These are phyloP conservation scores for Beauveria sp. DNA, from an alignment of 2,329 filamentous ascomycete species.

Conservation along the genomic window DNA sequence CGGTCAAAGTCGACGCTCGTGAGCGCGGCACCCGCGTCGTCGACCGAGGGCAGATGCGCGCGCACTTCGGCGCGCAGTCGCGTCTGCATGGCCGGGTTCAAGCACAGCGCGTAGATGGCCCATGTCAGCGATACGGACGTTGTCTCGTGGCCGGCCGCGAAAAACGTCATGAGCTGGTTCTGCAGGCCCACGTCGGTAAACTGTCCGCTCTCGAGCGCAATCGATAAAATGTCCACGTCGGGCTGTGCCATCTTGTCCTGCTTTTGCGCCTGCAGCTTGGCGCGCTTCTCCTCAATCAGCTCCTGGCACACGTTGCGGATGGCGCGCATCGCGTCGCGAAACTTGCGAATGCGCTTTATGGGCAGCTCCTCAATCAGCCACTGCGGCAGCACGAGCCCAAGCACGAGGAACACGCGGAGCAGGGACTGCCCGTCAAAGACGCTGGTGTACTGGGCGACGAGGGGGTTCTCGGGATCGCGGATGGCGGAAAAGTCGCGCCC, in stretches of 20 bases:
- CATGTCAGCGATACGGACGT: conserved; percentile 70
- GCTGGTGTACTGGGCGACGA: conserved; percentile 48
- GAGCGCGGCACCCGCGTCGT: conserved; percentile 21
- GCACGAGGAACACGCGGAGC: conserved; percentile 42
- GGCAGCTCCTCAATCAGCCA: conserved; percentile 59
- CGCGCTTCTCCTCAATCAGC: conserved; percentile 65
- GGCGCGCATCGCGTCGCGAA: conserved; percentile 45
- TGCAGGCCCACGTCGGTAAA: conserved; percentile 76
- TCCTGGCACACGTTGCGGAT: conserved; percentile 61
- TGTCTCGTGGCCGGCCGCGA: conserved; percentile 76
- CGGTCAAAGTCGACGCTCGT: conserved; percentile 47
- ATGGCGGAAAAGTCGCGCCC: conserved; percentile 64
- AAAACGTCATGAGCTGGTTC: conserved; percentile 85
- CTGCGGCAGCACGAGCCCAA: conserved; percentile 54
- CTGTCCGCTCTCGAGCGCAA: conserved; percentile 66
- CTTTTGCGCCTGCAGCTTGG: conserved; percentile 32
- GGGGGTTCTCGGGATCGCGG: conserved; percentile 47
- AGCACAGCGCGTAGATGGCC: conserved; percentile 62
- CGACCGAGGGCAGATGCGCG: conserved; percentile 44
- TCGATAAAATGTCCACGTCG: conserved; percentile 69
- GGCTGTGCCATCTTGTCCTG: conserved; percentile 26
- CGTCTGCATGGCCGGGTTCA: conserved; percentile 55
- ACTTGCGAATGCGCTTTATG: conserved; percentile 59
- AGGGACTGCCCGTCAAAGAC: conserved; percentile 44
- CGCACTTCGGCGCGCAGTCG: conserved; percentile 63